Percentiles rank a stretch among this genome's conserved stretches.
These are phyloP conservation scores for Tillandsia fasciculata DNA, from an alignment of 176 grass and related monocot species.

Conservation along the genomic window DNA sequence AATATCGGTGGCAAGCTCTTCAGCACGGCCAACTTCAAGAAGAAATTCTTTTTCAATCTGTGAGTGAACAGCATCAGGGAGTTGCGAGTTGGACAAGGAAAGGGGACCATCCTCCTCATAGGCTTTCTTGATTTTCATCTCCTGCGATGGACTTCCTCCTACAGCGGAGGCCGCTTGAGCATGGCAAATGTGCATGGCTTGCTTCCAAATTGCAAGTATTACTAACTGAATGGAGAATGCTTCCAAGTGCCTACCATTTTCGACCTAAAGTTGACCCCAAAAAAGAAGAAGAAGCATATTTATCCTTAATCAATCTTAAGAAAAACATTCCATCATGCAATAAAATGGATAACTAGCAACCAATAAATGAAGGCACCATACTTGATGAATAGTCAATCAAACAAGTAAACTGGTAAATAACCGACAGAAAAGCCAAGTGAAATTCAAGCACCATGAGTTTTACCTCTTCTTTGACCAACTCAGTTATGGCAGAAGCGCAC, in stretches of 20 bases:
- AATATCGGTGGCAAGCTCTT: slow-evolving; percentile 62
- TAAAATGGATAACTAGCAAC: background rate
- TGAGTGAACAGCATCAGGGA: slow-evolving; percentile 35
- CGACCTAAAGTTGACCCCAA: slow-evolving; percentile 29
- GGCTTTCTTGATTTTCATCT: slow-evolving; percentile 27
- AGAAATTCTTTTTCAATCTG: slow-evolving; percentile 83
- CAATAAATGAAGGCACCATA: background rate
- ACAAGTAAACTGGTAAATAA: background rate
- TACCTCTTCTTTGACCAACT: slow-evolving; percentile 88
- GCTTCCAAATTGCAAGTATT: slow-evolving; percentile 93
- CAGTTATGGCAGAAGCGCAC: slow-evolving; percentile 52
- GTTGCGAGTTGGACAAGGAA: slow-evolving; percentile 37
- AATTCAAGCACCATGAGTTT: slow-evolving; percentile 11
- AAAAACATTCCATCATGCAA: background rate
- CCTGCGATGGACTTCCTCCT: slow-evolving; percentile 44
- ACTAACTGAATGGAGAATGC: slow-evolving; percentile 86
- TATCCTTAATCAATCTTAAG: background rate
- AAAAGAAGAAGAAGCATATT: slow-evolving; percentile 7
- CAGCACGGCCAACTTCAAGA: slow-evolving; percentile 57
- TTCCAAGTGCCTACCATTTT: slow-evolving; percentile 49
- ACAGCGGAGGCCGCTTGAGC: slow-evolving; percentile 34
- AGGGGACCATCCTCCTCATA: slow-evolving; percentile 22
- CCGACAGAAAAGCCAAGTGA: slow-evolving; percentile 5
- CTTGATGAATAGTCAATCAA: background rate
- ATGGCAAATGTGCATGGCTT: slow-evolving; percentile 74